Base-by-base conservation (phyloP, 192 early-diverging fungal species). In the Coemansia sp. region DNA sequence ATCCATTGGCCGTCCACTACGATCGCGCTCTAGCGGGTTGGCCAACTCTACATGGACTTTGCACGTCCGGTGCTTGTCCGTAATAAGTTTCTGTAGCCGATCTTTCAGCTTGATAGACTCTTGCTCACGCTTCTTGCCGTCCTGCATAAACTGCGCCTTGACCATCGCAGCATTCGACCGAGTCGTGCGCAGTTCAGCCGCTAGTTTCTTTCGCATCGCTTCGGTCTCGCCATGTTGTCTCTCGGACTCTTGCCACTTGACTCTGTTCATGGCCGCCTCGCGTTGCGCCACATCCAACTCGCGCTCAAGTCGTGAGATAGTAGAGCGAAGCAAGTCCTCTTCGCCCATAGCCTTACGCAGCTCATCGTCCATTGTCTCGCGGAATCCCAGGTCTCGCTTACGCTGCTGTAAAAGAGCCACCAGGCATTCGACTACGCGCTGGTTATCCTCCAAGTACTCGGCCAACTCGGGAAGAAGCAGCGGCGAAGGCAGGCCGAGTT, bases 41-140 rank as follows among this genome's bases (percentile, higher is more conserved):
- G 67, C 36, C 22, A 86, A 36, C 59, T 82, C 71, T 6, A 86
- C 51, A 20, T 38, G 33, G 15, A 79, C 55, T 41, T 82, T 79
- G 3, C 73, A 68, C 16, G 66, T 11, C 0, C 77, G 55, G 38
- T 77, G 73, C 68, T 82, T 82, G 40, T 86, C 85, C 0, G 72
- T 68, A n/a, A 79, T 78, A 13, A 80, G 63, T 49, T 74, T 75
- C 71, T 86, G 85, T 66, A 86, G 29, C 20, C 79, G 67, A 43
- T 86, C 85, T 64, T 79, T 79, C 10, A 86, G 66, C 42, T 71
- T 69, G 0, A 46, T 34, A 4, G 62, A 47, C 61, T 82, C 80
- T 13, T 75, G 76, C 54, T 86, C 85, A 68, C 79, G 79, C 62
- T 82, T 86, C 68, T 74, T 78, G 31, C 68, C 57, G 12, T 86